Evolutionary conservation across 2,329 filamentous ascomycete species (phyloP), one percentile per base, ranked within the genome.

Genomic region (Dryadomyces quercivorus): DNA sequence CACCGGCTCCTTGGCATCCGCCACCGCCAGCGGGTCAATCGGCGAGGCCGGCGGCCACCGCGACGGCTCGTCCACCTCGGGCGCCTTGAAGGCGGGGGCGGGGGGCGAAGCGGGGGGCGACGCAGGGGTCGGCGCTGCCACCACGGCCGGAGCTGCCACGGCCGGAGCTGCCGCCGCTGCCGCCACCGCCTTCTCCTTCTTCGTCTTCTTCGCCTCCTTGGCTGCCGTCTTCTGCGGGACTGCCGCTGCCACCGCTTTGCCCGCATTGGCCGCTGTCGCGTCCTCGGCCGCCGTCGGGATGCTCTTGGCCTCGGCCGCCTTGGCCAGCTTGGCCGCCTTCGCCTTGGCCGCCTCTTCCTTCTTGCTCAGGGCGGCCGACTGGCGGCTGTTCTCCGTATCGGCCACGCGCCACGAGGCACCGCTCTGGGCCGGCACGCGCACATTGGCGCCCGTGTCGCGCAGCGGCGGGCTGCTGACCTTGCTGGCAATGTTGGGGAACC

Each of bases 381-480:
- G 85, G 57, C 80, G 79, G 26, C 72, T 70, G 21, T n/a, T 50
- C 36, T 81, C 74, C 18, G 79, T 77, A 54, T 86, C 80, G 12
- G 86, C 77, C 15, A 91, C 78, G 64, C 82, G 86, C 77, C 89
- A 92, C 51, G 85, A 90, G 46, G 93, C 79, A 54, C 92, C 91
- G 67, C 87, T 93, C 70, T 88, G 85, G 63, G 88, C 84, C 26
- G 88, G 85, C 61, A 97, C 91, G 60, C 80, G 90, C 62, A 96
- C 80, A 64, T 86, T 82, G 65, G 82, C 79, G 63, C 86, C 84
- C 47, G 77, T 74, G 55, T 83, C 78, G 48, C 70, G 69, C 15
- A 66, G 63, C 59, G 70, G 67, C 59, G 77, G 75, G 63, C 82
- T 78, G 58, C 72, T 69, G 57, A 75, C 69, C 56, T 69, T 69